Evolutionary conservation across 2,329 filamentous ascomycete species (phyloP), one percentile per base, ranked within the genome.

Genomic region (Tolypocladium inflatum): DNA sequence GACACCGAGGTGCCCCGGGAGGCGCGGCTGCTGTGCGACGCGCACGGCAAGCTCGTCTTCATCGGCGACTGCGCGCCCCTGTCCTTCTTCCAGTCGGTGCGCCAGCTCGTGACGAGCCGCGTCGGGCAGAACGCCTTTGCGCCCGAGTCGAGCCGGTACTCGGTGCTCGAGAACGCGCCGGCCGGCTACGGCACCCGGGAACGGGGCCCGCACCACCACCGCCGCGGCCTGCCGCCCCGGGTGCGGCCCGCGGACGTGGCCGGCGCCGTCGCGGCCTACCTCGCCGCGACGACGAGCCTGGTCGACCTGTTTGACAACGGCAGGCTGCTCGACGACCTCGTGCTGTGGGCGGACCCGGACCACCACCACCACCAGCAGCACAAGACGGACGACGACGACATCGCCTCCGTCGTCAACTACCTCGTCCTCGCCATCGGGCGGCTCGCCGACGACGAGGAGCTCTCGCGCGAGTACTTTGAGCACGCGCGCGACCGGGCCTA

Each of bases 41-140:
- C 78, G 0, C 77, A 80, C 58, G 80, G 80, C 1, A 81, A 81
- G 62, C 65, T 81, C 26, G 78, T 80, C 37, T 83, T 83, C 64
- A 79, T 82, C 30, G 80, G 80, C 6, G 80, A 83, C 64, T 82
- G 80, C 61, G 80, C 80, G 5, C 80, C 80, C 0, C 67, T 83
- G 23, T 82, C 80, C 0, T 78, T 83, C 60, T 82, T 82, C 62
- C 79, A 82, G 61, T 81, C 78, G 0, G 76, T 82, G 8, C 73
- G 80, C 2, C 76, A 80, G 62, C 73, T 83, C 21, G 78, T 82
- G 26, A 80, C 76, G 0, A 74, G 71, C 0, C 70, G 74, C 7
- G 74, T 82, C 39, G 79, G 79, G 21, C 71, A 74, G 15, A 71
- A 77, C 53, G 79, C 78, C 1, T 82, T 82, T 60, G 76, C 79